Base-by-base conservation (phyloP, 176 grass and related monocot species). In the Thinopyrum elongatum region DNA sequence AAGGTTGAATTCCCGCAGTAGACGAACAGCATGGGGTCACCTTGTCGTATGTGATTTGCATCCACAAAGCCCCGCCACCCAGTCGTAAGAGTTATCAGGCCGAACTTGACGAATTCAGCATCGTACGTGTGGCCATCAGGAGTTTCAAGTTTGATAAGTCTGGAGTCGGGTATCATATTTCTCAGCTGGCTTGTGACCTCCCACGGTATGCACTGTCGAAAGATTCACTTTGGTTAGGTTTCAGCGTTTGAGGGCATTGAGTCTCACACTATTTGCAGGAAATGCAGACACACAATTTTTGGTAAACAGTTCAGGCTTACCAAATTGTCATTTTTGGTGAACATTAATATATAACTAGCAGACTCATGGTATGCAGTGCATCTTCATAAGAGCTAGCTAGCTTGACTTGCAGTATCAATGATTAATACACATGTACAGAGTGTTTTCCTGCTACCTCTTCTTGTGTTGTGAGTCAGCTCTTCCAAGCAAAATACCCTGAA, bases 1-100 rank as follows among this genome's bases (percentile, higher is more conserved):
- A 88, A 92, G 55, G 29, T 44, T 11, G 78, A 86, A 12, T 82
- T 29, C 16, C 83, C 78, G 8, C 59, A 9, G 10, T 77, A 83
- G 17, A 81, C 74, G 22, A 92, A 92, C 51, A 86, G 4, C 25
- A 92, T 34, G 35, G 70, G 79, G 36, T 88, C 41, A 51, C 47
- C 82, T 29, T 88, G 34, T 51, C 13, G 61, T 62, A 86, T 64
- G 44, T 65, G 35, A 53, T 92, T 59, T 29, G 13, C 67, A 31
- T 27, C 22, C 31, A 64, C 70, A 65, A 88, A 92, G 65, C 44
- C 44, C 44, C 44, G 3, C 44, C 44, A 47, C 44, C 46, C 46
- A 6, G 14, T 16, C 46, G 14, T 70, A 23, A 88, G 77, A 62
- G 60, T 14, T 38, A 85, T 28, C 28, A 27, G 35, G 26, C 44